Evolutionary conservation across 192 early-diverging fungal species (phyloP), one percentile per base, ranked within the genome.

Genomic region (Backusella tuberculispora): DNA sequence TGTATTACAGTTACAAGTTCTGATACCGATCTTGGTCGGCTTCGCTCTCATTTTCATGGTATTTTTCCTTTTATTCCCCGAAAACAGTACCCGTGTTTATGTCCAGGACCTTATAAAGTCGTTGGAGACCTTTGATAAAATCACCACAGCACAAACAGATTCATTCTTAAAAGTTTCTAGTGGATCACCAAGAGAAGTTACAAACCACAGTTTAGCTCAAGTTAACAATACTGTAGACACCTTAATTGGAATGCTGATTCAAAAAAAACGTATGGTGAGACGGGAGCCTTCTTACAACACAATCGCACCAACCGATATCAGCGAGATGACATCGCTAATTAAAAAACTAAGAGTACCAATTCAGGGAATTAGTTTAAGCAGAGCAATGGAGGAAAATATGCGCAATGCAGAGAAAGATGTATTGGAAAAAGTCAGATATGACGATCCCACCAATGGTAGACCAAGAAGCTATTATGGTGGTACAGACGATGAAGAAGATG

Each of bases 361-460:
- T 13, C 78, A 80, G 40, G 78, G 78, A 34, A 43, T 80, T 24
- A 43, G 37, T 8, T n/a, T 80, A 13, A 64, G 70, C 41, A 75
- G 71, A 15, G 48, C 74, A 21, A 80, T 80, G 78, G 74, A 75
- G 43, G 44, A 47, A 10, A 80, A 80, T 38, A 73, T 80, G 74
- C 56, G 70, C 6, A 71, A 72, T 17, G 37, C 64, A 40, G 63
- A 71, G 14, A 29, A 38, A 19, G 43, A 50, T 14, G 68, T 69
- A 13, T 19, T n/a, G n/a, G 21, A 69, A 47, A 42, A 43, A 7
- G 45, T 46, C 19, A 29, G 10, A 34, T 7, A 24, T 2, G 21
- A 47, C 1, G 26, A 47, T 1, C 3, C 12, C 1, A 15, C 5
- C 21, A 26, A 69, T 34, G 44, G 42, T 9, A 47, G 68, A 69